These are phyloP conservation scores for Stagonosporopsis tanaceti DNA, from an alignment of 2,329 filamentous ascomycete genomes.

Conservation along the genomic window DNA sequence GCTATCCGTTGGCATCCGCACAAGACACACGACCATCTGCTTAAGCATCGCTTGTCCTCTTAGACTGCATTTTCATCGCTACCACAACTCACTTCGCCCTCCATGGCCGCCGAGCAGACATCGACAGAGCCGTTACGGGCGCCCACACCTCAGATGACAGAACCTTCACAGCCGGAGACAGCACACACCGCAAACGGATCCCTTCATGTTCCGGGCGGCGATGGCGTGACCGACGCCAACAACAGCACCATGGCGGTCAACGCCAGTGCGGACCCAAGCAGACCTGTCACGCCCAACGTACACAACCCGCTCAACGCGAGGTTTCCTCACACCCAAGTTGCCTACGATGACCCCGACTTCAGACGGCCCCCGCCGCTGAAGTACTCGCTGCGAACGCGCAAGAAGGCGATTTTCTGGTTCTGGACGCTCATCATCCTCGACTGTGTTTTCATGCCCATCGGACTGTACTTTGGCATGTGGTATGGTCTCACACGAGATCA, in stretches of 20 bases:
- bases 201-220: slow-evolving; percentile 33
- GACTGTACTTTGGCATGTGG: slow-evolving; percentile 68
- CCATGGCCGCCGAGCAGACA: slow-evolving; percentile 39
- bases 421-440: slow-evolving; percentile 68
- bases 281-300: slow-evolving; percentile 40
- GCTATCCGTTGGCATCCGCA: slow-evolving; percentile 37
- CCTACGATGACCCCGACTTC: slow-evolving; percentile 52
- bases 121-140: slow-evolving; percentile 44
- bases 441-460: slow-evolving; percentile 65
- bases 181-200: slow-evolving; percentile 21
- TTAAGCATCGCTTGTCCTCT: slow-evolving; percentile 20
- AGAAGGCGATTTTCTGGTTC: slow-evolving; percentile 65
- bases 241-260: slow-evolving; percentile 24
- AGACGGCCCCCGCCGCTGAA: slow-evolving; percentile 61
- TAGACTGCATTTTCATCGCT: slow-evolving; percentile 10
- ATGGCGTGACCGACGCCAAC: slow-evolving; percentile 27
- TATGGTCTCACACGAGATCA: slow-evolving; percentile 58
- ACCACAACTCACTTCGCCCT: slow-evolving; percentile 2
- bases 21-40: slow-evolving; percentile 22
- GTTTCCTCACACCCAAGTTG: slow-evolving; percentile 53
- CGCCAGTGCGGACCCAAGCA: slow-evolving; percentile 32
- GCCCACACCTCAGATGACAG: slow-evolving; percentile 20
- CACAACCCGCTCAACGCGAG: slow-evolving; percentile 34
- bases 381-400: slow-evolving; percentile 63
- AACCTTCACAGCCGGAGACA: slow-evolving; percentile 15